phyloP scores from a whole-genome alignment of 2,329 filamentous ascomycete species.

The Tricladium varicosporioides region DNA sequence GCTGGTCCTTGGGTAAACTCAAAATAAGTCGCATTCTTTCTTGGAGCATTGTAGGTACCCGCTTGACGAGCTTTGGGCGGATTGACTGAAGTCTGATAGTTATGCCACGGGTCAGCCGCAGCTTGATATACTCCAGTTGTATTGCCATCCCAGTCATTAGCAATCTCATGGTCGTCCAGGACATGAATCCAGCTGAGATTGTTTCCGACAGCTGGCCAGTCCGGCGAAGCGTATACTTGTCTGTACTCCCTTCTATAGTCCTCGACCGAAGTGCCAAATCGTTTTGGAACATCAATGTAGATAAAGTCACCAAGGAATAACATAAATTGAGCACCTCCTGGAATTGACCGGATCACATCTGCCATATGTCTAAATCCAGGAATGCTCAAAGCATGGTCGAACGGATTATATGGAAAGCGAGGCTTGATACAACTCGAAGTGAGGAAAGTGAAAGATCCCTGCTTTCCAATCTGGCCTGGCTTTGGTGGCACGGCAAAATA shows the following conservation, averaged over 20 bases:
- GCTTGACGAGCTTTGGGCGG: slow-evolving; percentile 65
- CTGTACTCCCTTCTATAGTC: slow-evolving; percentile 91
- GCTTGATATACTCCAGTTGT: slow-evolving; percentile 69
- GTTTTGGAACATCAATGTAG: slow-evolving; percentile 82
- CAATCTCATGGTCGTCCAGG: slow-evolving; percentile 94
- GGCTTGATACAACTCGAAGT: slow-evolving; percentile 89
- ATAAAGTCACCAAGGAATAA: slow-evolving; percentile 86
- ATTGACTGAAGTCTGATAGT: slow-evolving; percentile 84
- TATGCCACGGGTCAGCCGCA: slow-evolving; percentile 61
- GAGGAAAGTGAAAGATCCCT: slow-evolving; percentile 81
- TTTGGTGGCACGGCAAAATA: slow-evolving; percentile 76
- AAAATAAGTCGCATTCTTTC: slow-evolving; percentile 73
- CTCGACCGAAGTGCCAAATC: slow-evolving; percentile 68
- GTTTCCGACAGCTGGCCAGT: slow-evolving; percentile 74
- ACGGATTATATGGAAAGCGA: slow-evolving; percentile 84
- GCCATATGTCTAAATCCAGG: slow-evolving; percentile 78
- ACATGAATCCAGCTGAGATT: slow-evolving; percentile 97
- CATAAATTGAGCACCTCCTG: slow-evolving; percentile 68
- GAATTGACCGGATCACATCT: slow-evolving; percentile 65
- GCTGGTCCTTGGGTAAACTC: slow-evolving; percentile 87
- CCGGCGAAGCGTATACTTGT: slow-evolving; percentile 91
- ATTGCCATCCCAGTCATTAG: slow-evolving; percentile 87
- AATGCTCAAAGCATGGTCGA: slow-evolving; percentile 80
- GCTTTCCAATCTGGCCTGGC: slow-evolving; percentile 60
- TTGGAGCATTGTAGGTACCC: slow-evolving; percentile 37